Evolutionary conservation across 148 eudicot species (phyloP).

Genomic region (Dysphania ambrosioides): DNA sequence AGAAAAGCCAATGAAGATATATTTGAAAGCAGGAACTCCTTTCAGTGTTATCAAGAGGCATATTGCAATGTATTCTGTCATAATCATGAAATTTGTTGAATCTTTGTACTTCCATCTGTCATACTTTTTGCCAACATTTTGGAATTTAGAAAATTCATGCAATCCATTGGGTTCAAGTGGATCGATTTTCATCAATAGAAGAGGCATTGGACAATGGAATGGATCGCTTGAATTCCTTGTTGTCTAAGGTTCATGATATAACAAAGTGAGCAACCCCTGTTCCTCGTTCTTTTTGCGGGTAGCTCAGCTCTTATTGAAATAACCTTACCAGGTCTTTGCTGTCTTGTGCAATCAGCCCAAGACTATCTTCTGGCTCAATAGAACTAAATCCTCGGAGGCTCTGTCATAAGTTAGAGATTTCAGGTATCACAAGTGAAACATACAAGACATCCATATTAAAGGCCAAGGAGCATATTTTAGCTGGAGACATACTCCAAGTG

Average conservation of each 20-base stretch:
- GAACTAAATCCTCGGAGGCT: conserved; percentile 47
- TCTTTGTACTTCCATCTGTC: neutral
- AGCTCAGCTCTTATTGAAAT: neutral
- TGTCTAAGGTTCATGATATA: conserved; percentile 74
- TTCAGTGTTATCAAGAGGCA: neutral
- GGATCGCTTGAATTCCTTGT: conserved; percentile 49
- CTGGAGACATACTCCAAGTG: conserved; percentile 73
- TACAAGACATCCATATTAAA: conserved; percentile 59
- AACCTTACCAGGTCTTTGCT: conserved; percentile 3
- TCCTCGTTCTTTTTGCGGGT: neutral
- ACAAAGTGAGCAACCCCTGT: conserved; percentile 59
- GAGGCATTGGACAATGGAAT: conserved; percentile 72
- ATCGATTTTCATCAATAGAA: conserved; percentile 65
- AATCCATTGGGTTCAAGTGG: conserved; percentile 91
- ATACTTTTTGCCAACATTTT: neutral
- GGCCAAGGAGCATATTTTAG: conserved; percentile 83
- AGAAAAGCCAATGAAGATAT: neutral
- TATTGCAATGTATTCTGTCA: neutral
- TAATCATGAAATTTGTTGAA: neutral
- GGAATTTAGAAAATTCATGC: conserved; percentile 60
- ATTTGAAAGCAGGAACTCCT: neutral
- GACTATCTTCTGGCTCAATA: conserved; percentile 68
- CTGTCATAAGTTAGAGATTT: conserved; percentile 49
- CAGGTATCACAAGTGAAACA: conserved; percentile 58
- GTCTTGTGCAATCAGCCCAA: conserved; percentile 54